These are phyloP conservation scores for Pterocarpus macrocarpus DNA, from an alignment of 306 rosid species.

Conservation along the genomic window DNA sequence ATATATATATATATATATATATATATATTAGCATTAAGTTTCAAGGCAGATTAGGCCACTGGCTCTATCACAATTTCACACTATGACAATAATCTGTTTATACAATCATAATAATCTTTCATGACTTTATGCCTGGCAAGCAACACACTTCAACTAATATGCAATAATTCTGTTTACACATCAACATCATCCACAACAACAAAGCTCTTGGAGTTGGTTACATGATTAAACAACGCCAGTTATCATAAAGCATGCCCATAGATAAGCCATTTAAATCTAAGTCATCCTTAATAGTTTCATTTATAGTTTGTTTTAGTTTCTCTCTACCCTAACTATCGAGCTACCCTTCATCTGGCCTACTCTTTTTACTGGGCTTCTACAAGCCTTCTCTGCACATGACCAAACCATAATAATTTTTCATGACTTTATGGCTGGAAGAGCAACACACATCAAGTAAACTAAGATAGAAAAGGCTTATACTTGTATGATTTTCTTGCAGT, in stretches of 20 bases:
- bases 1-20: neutral
- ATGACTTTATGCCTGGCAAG: neutral
- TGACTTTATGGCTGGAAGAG: slow-evolving; percentile 17
- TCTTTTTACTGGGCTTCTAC: too few species aligned
- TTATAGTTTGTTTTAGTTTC: neutral
- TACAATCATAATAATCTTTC: neutral
- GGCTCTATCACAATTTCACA: slow-evolving; percentile 6
- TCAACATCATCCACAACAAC: neutral
- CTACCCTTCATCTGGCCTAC: too few species aligned
- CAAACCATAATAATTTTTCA: neutral
- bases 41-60: neutral
- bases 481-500: slow-evolving; percentile 68
- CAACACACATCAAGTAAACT: slow-evolving; percentile 38
- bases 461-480: slow-evolving; percentile 61
- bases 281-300: neutral
- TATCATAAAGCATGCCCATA: neutral
- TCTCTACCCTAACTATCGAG: too few species aligned
- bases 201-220: neutral
- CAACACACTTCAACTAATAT: slow-evolving; percentile 18
- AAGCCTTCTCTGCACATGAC: neutral
- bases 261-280: neutral
- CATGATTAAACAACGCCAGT: neutral
- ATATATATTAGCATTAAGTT: neutral
- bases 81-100: slow-evolving; percentile 15
- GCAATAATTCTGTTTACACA: neutral